These are phyloP conservation scores for Rosellinia necatrix DNA, from an alignment of 2,329 filamentous ascomycete species.

Conservation along the genomic window DNA sequence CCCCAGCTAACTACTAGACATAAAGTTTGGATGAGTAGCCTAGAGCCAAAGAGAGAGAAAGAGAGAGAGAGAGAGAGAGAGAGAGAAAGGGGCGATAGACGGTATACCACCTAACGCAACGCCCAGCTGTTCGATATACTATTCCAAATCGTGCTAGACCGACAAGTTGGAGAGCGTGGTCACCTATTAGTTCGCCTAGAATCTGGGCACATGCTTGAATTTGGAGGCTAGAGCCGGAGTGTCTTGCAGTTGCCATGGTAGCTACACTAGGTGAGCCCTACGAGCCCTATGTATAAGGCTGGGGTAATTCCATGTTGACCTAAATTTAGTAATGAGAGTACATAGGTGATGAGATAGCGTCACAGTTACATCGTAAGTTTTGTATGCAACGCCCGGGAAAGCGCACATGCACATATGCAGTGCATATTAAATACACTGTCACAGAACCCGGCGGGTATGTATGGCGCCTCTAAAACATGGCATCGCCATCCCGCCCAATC, in stretches of 20 bases:
- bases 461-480: neutral
- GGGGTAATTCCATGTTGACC: constrained; percentile 13
- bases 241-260: neutral
- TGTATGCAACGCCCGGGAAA: constrained; percentile 12
- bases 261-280: constrained; percentile 19
- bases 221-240: neutral
- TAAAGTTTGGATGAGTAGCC: too few species aligned
- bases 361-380: constrained; percentile 19
- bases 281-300: constrained; percentile 25
- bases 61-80: too few species aligned
- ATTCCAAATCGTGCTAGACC: neutral
- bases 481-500: neutral
- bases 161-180: neutral
- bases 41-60: too few species aligned
- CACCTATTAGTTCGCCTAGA: neutral
- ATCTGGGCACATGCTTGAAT: neutral
- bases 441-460: too few species aligned
- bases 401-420: constrained; percentile 5
- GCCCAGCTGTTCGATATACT: too few species aligned
- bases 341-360: constrained; percentile 8
- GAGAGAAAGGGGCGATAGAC: too few species aligned
- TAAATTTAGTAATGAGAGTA: constrained; percentile 14
- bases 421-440: too few species aligned
- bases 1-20: too few species aligned
- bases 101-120: too few species aligned